Base-by-base conservation (phyloP, 177 flowering plant genomes). In the Vitis hybrid region DNA sequence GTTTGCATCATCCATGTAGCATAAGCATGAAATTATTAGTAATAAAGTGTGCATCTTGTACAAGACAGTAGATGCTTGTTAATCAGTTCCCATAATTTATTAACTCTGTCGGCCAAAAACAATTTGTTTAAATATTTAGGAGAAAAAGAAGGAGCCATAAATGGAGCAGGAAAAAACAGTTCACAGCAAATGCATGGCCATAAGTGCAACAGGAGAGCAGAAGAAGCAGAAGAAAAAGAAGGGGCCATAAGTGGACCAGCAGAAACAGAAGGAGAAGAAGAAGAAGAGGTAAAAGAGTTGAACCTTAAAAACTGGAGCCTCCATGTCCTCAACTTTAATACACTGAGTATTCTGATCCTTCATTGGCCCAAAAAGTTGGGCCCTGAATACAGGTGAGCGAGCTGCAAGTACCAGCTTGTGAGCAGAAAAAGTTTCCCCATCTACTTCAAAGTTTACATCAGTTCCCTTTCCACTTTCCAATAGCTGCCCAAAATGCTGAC, bases 311-410 rank as follows among this genome's bases (percentile, higher is more conserved):
- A 86, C 88, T 57, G 89, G 81, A 58, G 85, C 81, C 74, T 89
- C 87, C 69, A 89, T 83, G 66, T 87, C 93, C 69, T 89, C 88
- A 51, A 89, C 79, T 62, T 79, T 81, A 64, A 89, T 84, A 48
- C 77, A 78, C 66, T 73, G 68, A 3, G 81, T 82, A 67, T 83
- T 83, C 48, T 65, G 81, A 79, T 87, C 91, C 74, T 80, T 87
- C 91, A 89, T 86, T 19, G 89, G 93, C 51, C 93, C 93, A 78
- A 81, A 84, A 71, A 87, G 82, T 75, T 89, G 93, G 56, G 93
- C 93, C 70, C 89, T 75, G 70, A 89, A 89, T 12, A 89, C 93
- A 58, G 89, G 93, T 63, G 93, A 89, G 5, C 93, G 87, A 65
- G 93, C 90, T 4, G 93, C 93, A 66, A 89, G 84, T 52, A 89